Base-by-base conservation (phyloP, 805 yeast species). In the Lipomyces sp. region DNA sequence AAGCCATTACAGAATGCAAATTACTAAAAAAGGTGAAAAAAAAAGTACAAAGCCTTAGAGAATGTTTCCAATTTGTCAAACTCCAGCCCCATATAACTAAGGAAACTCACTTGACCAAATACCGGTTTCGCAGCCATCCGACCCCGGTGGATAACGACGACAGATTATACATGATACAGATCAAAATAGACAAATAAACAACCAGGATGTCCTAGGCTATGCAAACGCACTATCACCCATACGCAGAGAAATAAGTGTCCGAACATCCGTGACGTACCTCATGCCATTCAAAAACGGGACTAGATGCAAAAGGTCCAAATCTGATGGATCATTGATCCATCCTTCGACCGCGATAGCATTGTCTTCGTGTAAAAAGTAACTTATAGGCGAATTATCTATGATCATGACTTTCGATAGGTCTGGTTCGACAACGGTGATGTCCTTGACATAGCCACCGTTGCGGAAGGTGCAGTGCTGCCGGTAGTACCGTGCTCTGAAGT, bases 271-370 rank as follows among this genome's bases (percentile, higher is more conserved):
- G 34, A 94, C 87, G 69, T 86, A 85, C 65, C 97, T 82, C 73
- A 95, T 78, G 34, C 94, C 88, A 73, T 87, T 85, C 54, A 92
- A 79, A 74, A 95, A 79, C 1, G 99, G 98, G 54, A 95, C 77
- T 61, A 95, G 78, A 73, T 92, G 87, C 77, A 95, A 80, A 65
- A 95, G 80, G 73, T 92, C 97, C 30, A 87, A 81, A 75, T 95
- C 99, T 48, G 88, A 85, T n/a, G 96, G 97, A 77, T 95, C 99
- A 75, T 90, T 91, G 69, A 95, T 92, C 99, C 99, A 95, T 57
- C 99, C 98, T 78, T 93, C 97, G 5, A 95, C 92, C 80, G 89
- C 87, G 30, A 95, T 88, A 1, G 97, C 99, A 74, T 95, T 95
- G 71, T 88, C 88, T 66, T 87, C 90, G 76, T 94, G 93, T 76